These are phyloP conservation scores for Calophaca sinica DNA, from an alignment of 306 rosid genomes.

Conservation along the genomic window DNA sequence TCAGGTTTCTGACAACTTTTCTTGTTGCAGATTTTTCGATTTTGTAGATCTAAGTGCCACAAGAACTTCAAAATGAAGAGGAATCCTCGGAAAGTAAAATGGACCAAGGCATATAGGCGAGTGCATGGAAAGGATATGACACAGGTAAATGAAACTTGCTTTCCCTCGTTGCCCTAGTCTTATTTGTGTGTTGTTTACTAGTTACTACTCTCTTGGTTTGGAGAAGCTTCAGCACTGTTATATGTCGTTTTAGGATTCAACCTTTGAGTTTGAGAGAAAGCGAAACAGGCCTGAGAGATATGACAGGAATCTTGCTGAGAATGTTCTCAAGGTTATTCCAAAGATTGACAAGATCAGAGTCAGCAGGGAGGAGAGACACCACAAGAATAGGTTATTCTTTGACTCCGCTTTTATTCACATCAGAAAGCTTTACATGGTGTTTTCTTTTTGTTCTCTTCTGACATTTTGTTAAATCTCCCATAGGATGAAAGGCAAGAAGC, in stretches of 20 bases:
- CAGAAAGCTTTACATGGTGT: too few relatives aligned
- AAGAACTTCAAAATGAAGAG: constrained; percentile 99
- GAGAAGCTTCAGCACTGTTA: too few relatives aligned
- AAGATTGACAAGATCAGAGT: constrained; percentile 74
- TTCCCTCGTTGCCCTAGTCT: too few relatives aligned
- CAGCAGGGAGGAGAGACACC: constrained; percentile 58
- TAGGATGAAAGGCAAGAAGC: constrained; percentile 63
- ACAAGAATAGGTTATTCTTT: not conserved
- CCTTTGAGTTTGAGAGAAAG: constrained; percentile 96
- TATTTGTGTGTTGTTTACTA: too few relatives aligned
- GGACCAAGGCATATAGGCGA: constrained; percentile 88
- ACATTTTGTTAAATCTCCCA: not conserved
- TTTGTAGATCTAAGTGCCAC: constrained; percentile 95
- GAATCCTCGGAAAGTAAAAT: constrained; percentile 91
- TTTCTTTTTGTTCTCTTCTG: too few relatives aligned
- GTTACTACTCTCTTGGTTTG: too few relatives aligned
- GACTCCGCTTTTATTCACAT: too few relatives aligned
- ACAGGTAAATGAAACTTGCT: not conserved
- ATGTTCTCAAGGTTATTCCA: constrained; percentile 67
- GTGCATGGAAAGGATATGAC: constrained; percentile 97
- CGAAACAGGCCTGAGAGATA: constrained; percentile 90
- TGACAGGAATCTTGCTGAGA: constrained; percentile 68
- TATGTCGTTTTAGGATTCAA: constrained; percentile 61
- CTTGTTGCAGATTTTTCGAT: constrained; percentile 75
- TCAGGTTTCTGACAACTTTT: not conserved